phyloP scores from a whole-genome alignment of 441 rosid genomes.

The Populus hybrid region DNA sequence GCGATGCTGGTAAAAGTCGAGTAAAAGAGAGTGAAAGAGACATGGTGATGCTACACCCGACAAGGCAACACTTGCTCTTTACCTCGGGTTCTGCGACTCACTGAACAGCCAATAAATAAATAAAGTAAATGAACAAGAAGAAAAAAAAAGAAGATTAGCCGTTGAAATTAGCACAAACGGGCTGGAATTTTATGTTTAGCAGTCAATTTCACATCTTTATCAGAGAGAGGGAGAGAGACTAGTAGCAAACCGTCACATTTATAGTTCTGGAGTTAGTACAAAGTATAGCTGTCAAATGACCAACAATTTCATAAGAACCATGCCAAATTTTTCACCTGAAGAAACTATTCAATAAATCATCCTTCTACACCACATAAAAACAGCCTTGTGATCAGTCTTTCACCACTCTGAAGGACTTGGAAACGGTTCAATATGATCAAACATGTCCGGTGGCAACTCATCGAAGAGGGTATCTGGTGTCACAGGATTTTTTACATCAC shows the following conservation, averaged over 20 bases:
- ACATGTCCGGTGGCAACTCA: slow-evolving; percentile 71
- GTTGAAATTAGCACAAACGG: background rate
- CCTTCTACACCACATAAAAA: background rate
- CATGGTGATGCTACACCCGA: background rate
- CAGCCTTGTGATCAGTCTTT: background rate
- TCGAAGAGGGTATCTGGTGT: slow-evolving; percentile 56
- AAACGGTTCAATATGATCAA: slow-evolving; percentile 60
- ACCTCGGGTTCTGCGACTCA: background rate
- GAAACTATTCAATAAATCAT: slow-evolving; percentile 10
- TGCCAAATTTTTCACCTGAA: background rate
- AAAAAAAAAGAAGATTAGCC: background rate
- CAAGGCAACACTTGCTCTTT: background rate
- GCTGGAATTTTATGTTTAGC: background rate
- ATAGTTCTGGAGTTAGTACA: slow-evolving; percentile 2
- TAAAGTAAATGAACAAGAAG: background rate
- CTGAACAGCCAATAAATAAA: background rate
- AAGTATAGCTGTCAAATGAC: slow-evolving; percentile 5
- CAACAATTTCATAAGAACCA: background rate
- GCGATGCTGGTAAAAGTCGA: too few relatives aligned
- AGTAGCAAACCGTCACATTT: background rate
- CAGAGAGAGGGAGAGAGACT: background rate
- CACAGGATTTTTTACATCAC: slow-evolving; percentile 24
- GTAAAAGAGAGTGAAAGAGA: background rate
- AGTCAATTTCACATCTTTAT: background rate
- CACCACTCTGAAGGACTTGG: slow-evolving; percentile 44